Conservation (phyloP, 495 filamentous ascomycete genomes). For the Neurospora sp. region DNA sequence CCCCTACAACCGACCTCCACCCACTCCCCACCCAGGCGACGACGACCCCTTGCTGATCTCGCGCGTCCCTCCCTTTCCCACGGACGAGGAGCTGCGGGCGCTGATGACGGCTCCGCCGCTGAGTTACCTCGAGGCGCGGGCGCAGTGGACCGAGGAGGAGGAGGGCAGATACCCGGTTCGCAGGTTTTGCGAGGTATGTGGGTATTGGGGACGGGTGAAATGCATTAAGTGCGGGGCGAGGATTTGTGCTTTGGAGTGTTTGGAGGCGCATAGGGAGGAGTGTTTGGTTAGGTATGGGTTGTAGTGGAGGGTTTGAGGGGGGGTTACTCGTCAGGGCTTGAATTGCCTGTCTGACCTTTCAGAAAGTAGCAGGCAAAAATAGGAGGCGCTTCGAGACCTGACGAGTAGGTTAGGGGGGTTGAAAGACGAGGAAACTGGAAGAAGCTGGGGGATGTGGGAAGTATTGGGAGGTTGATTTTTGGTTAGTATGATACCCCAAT, state of each 20-base stretch:
- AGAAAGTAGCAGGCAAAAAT: no score
- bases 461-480: not conserved
- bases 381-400: no score
- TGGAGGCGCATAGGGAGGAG: constrained; percentile 68
- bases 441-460: not conserved
- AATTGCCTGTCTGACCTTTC: no score
- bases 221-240: constrained; percentile 76
- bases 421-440: not conserved
- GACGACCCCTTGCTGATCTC: constrained; percentile 53
- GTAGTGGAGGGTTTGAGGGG: constrained; percentile 14
- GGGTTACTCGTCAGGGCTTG: no score
- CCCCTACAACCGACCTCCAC: constrained; percentile 20
- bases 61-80: constrained; percentile 52
- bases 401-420: not conserved
- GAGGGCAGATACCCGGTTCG: constrained; percentile 44
- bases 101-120: constrained; percentile 64
- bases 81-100: constrained; percentile 54
- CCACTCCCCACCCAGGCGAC: constrained; percentile 37
- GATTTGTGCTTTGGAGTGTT: constrained; percentile 75
- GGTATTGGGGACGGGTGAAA: constrained; percentile 81
- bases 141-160: constrained; percentile 33
- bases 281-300: constrained; percentile 58
- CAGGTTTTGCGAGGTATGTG: constrained; percentile 78
- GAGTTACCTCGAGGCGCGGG: constrained; percentile 69
- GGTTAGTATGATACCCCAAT: not conserved